A percentile compares a stretch with the other conserved stretches of the same genome.
Evolutionary conservation across 2,329 filamentous ascomycete species (phyloP).

Genomic region (Fusarium palustre): DNA sequence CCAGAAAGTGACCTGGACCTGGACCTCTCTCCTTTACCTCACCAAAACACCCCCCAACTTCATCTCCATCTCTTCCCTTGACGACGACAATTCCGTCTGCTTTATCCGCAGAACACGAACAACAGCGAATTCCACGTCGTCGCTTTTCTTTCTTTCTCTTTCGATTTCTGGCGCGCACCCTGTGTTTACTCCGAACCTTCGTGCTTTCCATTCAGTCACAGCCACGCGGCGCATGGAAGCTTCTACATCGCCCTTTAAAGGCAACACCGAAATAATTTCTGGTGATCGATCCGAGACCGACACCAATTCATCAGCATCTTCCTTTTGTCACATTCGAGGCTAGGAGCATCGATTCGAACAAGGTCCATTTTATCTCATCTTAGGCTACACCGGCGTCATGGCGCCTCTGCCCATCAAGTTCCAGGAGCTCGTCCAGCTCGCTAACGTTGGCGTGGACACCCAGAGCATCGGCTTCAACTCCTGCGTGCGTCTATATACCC

Average conservation of each 20-base stretch:
- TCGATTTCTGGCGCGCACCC: conserved; percentile 37
- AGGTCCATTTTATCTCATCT: conserved; percentile 43
- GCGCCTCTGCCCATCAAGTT: conserved; percentile 90
- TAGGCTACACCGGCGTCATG: conserved; percentile 58
- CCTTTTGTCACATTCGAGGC: conserved; percentile 35
- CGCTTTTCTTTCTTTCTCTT: conserved; percentile 27
- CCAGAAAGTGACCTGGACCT: conserved; percentile 47
- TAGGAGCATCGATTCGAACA: conserved; percentile 44
- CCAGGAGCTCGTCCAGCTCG: conserved; percentile 84
- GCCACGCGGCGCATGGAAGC: conserved; percentile 56
- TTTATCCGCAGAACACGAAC: conserved; percentile 45
- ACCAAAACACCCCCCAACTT: conserved; percentile 41
- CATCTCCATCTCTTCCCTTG: conserved; percentile 40
- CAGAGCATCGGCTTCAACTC: conserved; percentile 80
- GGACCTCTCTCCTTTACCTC: conserved; percentile 42
- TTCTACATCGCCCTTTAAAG: conserved; percentile 46
- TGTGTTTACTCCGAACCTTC: conserved; percentile 29
- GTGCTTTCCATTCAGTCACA: conserved; percentile 34
- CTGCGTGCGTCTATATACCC: conserved; percentile 69
- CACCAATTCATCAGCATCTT: conserved; percentile 20
- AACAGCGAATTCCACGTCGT: conserved; percentile 40
- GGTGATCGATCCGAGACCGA: conserved; percentile 46
- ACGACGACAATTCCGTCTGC: conserved; percentile 45
- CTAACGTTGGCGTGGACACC: conserved; percentile 61
- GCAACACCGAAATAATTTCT: conserved; percentile 43